Evolutionary conservation across 768 basidiomycete species (phyloP).

Genomic region (Podaxis sp.): DNA sequence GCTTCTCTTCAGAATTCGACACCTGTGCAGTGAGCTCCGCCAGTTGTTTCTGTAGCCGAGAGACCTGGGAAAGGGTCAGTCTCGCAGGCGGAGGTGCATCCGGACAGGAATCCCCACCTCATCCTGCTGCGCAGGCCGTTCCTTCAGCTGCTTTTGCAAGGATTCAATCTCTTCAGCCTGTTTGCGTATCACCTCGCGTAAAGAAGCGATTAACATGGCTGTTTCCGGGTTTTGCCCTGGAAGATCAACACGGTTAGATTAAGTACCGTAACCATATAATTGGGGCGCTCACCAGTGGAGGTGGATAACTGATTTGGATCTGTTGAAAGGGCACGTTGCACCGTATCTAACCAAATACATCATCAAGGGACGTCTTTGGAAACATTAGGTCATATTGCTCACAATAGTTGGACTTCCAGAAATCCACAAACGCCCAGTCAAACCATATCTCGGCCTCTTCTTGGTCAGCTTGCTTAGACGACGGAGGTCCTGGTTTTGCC

Average conservation of each 20-base stretch:
- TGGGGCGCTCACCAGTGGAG: constrained; percentile 48
- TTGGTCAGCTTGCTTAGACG: constrained; percentile 36
- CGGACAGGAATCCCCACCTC: constrained; percentile 36
- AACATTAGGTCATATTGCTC: constrained; percentile 26
- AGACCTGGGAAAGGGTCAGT: constrained; percentile 32
- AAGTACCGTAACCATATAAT: constrained; percentile 3
- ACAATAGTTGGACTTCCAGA: constrained; percentile 99
- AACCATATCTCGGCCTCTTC: constrained; percentile 93
- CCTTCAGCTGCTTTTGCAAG: constrained; percentile 61
- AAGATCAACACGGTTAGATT: constrained; percentile 9
- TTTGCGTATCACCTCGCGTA: constrained; percentile 79
- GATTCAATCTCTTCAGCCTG: constrained; percentile 80
- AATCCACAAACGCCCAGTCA: constrained; percentile 97
- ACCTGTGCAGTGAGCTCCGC: constrained; percentile 47
- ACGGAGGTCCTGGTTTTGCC: constrained; percentile 30
- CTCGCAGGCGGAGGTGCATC: neutral
- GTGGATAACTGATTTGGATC: constrained; percentile 68
- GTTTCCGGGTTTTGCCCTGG: constrained; percentile 73
- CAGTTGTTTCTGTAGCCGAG: constrained; percentile 47
- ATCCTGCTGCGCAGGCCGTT: constrained; percentile 22
- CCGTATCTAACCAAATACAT: constrained; percentile 53
- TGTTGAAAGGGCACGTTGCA: constrained; percentile 69
- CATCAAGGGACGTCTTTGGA: neutral
- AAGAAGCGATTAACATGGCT: constrained; percentile 76
- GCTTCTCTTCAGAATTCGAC: constrained; percentile 56